Base-by-base conservation (phyloP, 495 filamentous ascomycete genomes). In the Lasiosphaeria miniovina region DNA sequence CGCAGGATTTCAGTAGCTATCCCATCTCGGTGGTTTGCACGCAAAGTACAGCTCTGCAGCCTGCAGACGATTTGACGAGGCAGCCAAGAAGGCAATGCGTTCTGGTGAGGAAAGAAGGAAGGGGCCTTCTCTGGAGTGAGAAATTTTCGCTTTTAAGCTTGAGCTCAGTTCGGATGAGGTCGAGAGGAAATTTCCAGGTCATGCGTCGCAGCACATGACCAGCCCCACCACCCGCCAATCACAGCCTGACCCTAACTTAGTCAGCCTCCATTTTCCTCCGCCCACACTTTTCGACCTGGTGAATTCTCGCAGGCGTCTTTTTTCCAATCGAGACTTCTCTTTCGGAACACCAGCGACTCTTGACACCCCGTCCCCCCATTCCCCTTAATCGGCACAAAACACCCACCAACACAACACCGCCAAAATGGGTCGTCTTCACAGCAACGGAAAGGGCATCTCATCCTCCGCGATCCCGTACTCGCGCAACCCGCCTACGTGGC, bases 371-470 rank as follows among this genome's bases (percentile, higher is more conserved):
- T 69, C 55, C 58, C 38, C 61, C 57, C 64, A 45, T 61, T 54
- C 62, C 55, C 62, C 60, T 68, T 67, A 64, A 68, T 24, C 24
- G 24, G 24, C 24, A 24, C 73, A 67, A 62, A 64, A 24, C 10
- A 15, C 6, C 55, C 66, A 71, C 64, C 64, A 63, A 59, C 66
- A 70, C 63, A 63, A 68, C 74, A 69, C 80, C 68, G 69, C 69
- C 80, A 89, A 74, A 74, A 96, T 96, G 93, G 93, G 93, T 88
- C 88, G 94, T 81, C 87, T 98, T 85, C 95, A 99, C 90, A 89
- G 84, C 84, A 97, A 96, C 71, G 94, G 95, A 81, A 99, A 99
- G 88, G 95, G 95, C 77, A 98, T 98, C 76, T 88, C 90, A 56
- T 80, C 89, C 80, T 95, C 90, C 59, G 91, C 95, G 68, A 83